Base-by-base conservation (phyloP, 2,329 filamentous ascomycete species). In the Fusarium caatingaense region DNA sequence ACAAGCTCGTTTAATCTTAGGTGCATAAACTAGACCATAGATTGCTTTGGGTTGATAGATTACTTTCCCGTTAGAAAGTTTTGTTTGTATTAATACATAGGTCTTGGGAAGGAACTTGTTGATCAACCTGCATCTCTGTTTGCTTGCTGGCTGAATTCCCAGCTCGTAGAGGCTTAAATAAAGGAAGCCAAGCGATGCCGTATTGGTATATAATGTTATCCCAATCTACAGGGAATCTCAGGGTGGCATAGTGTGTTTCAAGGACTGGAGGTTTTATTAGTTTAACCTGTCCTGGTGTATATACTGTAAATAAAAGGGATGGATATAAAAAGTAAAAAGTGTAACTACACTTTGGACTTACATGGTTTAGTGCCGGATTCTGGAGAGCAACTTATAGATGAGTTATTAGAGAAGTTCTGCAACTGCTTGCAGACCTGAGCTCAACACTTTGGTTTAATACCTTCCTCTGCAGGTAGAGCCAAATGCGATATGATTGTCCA, bases 81-180 rank as follows among this genome's bases (percentile, higher is more conserved):
- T 73, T 63, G 81, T 76, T 23, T 66, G 73, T 20, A 74, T 76
- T 69, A 63, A 74, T 25, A 83, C 80, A 3, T 80, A 78, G 7
- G 81, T 77, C 61, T 80, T 83, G 49, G 77, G 70, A 11, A 85
- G 65, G 44, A 81, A 79, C 60, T 78, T 82, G 72, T 78, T 73
- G 47, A 84, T 49, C 4, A 65, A 70, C 20, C 57, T 75, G 12
- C 13, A 41, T 77, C 63, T 6, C 12, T 37, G 34, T 34, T 18
- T 64, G 12, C 15, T 23, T 15, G 54, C 63, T 3, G 73, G 64
- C n/a, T 46, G n/a, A 8, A 78, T 56, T 0, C 45, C 18, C 11
- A 81, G 60, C 6, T 56, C 50, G 27, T 28, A 28, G 27, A 28
- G 11, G 4, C 27, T 28, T 12, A 28, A 28, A 28, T 28, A 6